These are phyloP conservation scores for Trametes meyenii DNA, from an alignment of 768 basidiomycete genomes.

Conservation along the genomic window DNA sequence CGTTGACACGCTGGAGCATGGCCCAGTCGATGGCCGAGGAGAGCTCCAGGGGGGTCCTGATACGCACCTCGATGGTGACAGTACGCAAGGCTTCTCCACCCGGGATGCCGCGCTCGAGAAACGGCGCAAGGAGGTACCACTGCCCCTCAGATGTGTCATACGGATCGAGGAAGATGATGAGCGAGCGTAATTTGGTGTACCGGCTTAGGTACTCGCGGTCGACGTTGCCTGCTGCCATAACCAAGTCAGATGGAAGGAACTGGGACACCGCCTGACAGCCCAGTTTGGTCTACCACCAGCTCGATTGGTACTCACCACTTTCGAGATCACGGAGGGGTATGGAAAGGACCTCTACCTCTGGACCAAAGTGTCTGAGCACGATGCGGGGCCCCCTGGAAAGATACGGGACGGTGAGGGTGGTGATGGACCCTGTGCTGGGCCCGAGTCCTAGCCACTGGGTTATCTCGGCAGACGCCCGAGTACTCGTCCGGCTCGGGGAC, in stretches of 20 bases:
- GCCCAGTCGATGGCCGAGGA: constrained; percentile 1
- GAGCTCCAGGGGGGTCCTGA: background rate
- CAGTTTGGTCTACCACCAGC: too few species aligned
- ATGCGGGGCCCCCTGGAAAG: background rate
- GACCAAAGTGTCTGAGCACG: constrained; percentile 1
- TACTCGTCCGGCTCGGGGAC: background rate
- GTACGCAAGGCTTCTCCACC: background rate
- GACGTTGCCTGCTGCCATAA: background rate
- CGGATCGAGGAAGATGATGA: constrained; percentile 1
- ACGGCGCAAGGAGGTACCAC: constrained; percentile 1
- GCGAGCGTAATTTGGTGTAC: background rate
- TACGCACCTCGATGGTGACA: constrained; percentile 1
- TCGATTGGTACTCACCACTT: too few species aligned
- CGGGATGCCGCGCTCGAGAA: background rate
- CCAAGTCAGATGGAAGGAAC: background rate
- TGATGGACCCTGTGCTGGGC: background rate
- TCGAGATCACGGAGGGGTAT: background rate
- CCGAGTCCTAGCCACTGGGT: background rate
- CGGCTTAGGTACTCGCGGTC: background rate
- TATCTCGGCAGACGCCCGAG: background rate
- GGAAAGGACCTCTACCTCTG: background rate
- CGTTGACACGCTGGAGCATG: constrained; percentile 1
- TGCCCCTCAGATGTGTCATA: background rate
- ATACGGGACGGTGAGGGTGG: background rate
- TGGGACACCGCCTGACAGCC: background rate